phyloP scores from a whole-genome alignment of 2,329 filamentous ascomycete species.

The Chaetomiaceae sp. region DNA sequence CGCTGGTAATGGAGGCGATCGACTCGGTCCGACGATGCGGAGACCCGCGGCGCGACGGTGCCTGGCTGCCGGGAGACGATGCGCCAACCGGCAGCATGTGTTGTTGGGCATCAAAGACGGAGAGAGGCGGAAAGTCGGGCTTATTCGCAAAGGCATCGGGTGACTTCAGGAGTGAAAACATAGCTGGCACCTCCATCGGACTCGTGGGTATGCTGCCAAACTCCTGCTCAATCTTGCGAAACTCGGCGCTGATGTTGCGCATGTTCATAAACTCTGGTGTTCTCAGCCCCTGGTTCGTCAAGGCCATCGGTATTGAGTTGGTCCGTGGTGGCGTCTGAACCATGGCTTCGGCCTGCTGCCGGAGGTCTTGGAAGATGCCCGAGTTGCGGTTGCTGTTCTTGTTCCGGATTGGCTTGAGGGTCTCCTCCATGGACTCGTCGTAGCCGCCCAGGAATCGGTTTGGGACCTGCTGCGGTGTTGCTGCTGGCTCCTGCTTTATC shows the following conservation, averaged over 20 bases:
- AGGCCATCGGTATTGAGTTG: slow-evolving; percentile 39
- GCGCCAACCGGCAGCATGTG: slow-evolving; percentile 15
- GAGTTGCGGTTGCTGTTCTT: slow-evolving; percentile 39
- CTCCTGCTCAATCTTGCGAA: slow-evolving; percentile 32
- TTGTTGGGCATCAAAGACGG: slow-evolving; percentile 24
- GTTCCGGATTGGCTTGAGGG: slow-evolving; percentile 51
- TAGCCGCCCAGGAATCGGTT: slow-evolving; percentile 56
- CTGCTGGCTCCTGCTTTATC: slow-evolving; percentile 35
- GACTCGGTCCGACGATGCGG: slow-evolving; percentile 56
- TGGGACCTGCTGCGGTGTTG: slow-evolving; percentile 29
- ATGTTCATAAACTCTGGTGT: slow-evolving; percentile 52
- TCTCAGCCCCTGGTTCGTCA: slow-evolving; percentile 49
- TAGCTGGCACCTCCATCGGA: slow-evolving; percentile 42
- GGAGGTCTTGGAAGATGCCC: slow-evolving; percentile 55
- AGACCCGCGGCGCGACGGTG: slow-evolving; percentile 29
- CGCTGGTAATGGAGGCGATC: slow-evolving; percentile 52
- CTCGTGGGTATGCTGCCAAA: slow-evolving; percentile 32
- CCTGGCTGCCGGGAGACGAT: slow-evolving; percentile 15
- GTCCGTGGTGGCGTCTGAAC: slow-evolving; percentile 53
- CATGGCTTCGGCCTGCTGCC: slow-evolving; percentile 50
- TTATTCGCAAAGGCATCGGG: slow-evolving; percentile 39
- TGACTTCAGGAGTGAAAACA: slow-evolving; percentile 42
- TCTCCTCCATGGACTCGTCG: slow-evolving; percentile 63
- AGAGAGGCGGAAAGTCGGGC: slow-evolving; percentile 34
- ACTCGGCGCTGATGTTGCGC: slow-evolving; percentile 31